phyloP scores from a whole-genome alignment of 2,329 filamentous ascomycete species.

The Pyricularia sp. region DNA sequence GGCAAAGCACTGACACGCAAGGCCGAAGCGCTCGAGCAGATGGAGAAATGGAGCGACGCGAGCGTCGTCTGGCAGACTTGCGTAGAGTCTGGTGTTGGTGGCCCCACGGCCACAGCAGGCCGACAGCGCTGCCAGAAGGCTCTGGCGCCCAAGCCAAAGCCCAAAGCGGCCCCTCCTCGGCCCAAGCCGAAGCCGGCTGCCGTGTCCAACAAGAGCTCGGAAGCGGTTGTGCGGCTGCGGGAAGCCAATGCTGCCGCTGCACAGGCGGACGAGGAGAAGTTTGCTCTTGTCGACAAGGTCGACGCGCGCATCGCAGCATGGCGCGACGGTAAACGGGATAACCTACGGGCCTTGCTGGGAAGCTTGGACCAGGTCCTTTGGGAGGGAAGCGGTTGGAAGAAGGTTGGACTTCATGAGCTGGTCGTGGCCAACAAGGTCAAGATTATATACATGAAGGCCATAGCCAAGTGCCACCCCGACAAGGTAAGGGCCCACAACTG shows the following conservation, averaged over 20 bases:
- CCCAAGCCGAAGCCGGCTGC: constrained; percentile 31
- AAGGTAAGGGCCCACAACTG: constrained; percentile 56
- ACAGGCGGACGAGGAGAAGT: constrained; percentile 83
- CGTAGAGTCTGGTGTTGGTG: constrained; percentile 80
- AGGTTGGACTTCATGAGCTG: constrained; percentile 86
- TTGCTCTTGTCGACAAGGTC: constrained; percentile 77
- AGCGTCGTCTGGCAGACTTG: constrained; percentile 70
- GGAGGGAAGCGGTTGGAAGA: constrained; percentile 92
- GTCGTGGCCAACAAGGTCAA: constrained; percentile 94
- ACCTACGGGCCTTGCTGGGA: constrained; percentile 76
- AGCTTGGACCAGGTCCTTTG: constrained; percentile 86
- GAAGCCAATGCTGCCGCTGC: constrained; percentile 81
- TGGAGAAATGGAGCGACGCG: constrained; percentile 90
- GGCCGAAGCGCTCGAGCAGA: constrained; percentile 88
- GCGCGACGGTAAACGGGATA: constrained; percentile 88
- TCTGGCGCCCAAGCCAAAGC: constrained; percentile 56
- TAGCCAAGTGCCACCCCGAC: constrained; percentile 96
- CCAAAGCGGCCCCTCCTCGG: constrained; percentile 31
- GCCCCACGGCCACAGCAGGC: constrained; percentile 72
- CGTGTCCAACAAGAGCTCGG: constrained; percentile 42
- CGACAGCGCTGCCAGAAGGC: constrained; percentile 85
- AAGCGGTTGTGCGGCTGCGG: constrained; percentile 74
- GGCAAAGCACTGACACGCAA: constrained; percentile 91
- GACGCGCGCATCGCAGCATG: constrained; percentile 71
- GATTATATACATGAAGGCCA: constrained; percentile 97